Percentiles rank a stretch among this genome's conserved stretches.
phyloP scores from a whole-genome alignment of 306 rosid genomes.

The Spatholobus suberectus region DNA sequence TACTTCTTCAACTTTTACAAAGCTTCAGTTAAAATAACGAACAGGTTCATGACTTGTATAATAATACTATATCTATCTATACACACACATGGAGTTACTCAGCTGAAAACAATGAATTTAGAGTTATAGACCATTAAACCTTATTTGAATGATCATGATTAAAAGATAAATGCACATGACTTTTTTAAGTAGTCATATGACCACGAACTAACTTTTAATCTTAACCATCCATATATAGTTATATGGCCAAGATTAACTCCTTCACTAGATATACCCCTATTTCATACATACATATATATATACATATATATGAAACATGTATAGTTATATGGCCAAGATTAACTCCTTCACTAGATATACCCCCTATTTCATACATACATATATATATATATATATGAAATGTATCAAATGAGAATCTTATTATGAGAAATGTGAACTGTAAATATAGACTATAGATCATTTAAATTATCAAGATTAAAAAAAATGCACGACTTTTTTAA shows the following conservation, averaged over 20 bases:
- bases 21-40: constrained; percentile 22
- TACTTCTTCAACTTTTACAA: constrained; percentile 33
- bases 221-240: background rate
- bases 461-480: no score
- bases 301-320: no score
- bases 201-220: background rate
- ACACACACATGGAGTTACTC: background rate
- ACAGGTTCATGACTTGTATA: constrained; percentile 3
- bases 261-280: no score
- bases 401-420: no score
- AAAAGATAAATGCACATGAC: background rate
- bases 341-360: no score
- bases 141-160: background rate
- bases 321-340: no score
- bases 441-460: background rate
- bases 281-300: no score
- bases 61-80: background rate
- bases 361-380: no score
- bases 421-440: no score
- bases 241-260: background rate
- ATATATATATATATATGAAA: no score
- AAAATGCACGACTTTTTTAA: background rate
- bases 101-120: no score
- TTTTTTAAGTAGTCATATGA: background rate
- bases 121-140: background rate